Base-by-base conservation (phyloP, 2,329 filamentous ascomycete genomes). In the Talaromyces sp. region DNA sequence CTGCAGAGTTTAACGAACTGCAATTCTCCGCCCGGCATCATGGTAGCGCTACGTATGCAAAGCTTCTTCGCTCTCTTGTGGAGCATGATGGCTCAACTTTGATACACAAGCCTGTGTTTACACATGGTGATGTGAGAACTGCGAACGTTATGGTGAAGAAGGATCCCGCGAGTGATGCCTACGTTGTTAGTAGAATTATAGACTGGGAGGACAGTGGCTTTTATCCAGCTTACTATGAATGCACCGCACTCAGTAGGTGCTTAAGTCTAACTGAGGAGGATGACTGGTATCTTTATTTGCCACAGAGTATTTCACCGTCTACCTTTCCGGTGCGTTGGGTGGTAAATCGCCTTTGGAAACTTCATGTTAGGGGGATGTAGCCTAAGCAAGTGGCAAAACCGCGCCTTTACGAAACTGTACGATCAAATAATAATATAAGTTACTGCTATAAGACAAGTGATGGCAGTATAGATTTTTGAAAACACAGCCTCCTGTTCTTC, bases 151-250 rank as follows among this genome's bases (percentile, higher is more conserved):
- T 70, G 58, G 67, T 71, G 21, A 62, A 66, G 56, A 57, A 58
- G 19, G 64, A 64, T 57, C 52, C 43, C 6, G 56, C 62, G 32
- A 53, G 9, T 21, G 32, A 57, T 53, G 8, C 29, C 14, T 69
- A 65, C 54, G 27, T 58, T 3, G 61, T 72, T 11, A 67, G 64
- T 50, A 67, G 69, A 9, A 67, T 71, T 43, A 67, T 73, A 57
- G 69, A 72, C 54, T 72, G 69, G 70, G 70, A 72, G 38, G 56
- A 69, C 48, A 66, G 67, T 56, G 69, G 69, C 5, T 73, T 72
- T 50, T 73, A 73, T 61, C 69, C 70, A 2, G 60, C 61, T 11
- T 69, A 69, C 38, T 65, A 70, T 59, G 70, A 72, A 58, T 70
- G 63, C 51, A 72, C 65, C 38, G 54, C 32, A 4, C 24, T 68